Conservation (phyloP, 1,139 yeast species). For the Diutina siamensis region DNA sequence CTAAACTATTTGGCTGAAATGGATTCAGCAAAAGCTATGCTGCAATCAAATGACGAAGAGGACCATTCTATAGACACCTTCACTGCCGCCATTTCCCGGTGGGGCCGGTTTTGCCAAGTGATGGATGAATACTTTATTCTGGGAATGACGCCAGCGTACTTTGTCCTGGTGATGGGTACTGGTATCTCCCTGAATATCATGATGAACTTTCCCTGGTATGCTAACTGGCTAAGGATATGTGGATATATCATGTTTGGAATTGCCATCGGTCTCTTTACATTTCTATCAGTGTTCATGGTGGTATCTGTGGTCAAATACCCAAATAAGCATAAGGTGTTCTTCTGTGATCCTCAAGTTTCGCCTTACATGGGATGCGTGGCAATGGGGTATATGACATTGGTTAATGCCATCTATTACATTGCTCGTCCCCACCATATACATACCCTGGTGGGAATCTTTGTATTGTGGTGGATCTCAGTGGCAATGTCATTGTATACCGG, state of each 20-base stretch:
- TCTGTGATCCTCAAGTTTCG: constrained; percentile 36
- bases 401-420: constrained; percentile 35
- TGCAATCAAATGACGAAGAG: neutral
- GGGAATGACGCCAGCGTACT: constrained; percentile 47
- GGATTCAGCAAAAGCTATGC: too few species aligned
- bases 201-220: constrained; percentile 52
- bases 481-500: constrained; percentile 42
- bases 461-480: constrained; percentile 62
- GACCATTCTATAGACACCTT: neutral
- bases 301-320: constrained; percentile 28
- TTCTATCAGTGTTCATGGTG: constrained; percentile 25
- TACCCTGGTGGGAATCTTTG: constrained; percentile 36
- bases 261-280: constrained; percentile 36
- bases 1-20: neutral
- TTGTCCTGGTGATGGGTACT: constrained; percentile 73
- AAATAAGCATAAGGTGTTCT: constrained; percentile 19
- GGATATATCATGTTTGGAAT: constrained; percentile 47
- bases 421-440: constrained; percentile 12
- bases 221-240: constrained; percentile 46
- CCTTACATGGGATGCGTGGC: constrained; percentile 67
- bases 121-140: constrained; percentile 11
- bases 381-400: constrained; percentile 64
- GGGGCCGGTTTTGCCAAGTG: neutral
- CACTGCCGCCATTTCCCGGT: neutral
- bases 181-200: constrained; percentile 59